Evolutionary conservation across 179 eudicot species (phyloP).

Genomic region (Beta corolliflora): DNA sequence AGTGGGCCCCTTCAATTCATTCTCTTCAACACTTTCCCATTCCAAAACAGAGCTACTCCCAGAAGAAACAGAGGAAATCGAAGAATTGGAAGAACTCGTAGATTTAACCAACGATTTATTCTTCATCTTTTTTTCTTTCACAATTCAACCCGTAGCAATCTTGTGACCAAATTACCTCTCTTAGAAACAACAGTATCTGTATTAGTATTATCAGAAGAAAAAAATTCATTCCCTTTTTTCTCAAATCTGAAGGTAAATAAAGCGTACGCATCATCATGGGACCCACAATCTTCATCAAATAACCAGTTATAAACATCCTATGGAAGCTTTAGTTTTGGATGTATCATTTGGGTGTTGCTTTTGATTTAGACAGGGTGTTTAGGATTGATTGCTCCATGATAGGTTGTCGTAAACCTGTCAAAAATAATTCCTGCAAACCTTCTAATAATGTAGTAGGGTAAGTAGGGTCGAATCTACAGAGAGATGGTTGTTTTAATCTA

Average conservation of each 20-base stretch:
- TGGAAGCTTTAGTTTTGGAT: slow-evolving; percentile 49
- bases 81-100: slow-evolving; percentile 48
- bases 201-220: background rate
- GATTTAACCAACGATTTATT: slow-evolving; percentile 25
- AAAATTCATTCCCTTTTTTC: slow-evolving; percentile 20
- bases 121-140: slow-evolving; percentile 31
- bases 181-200: background rate
- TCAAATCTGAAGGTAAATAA: slow-evolving; percentile 60
- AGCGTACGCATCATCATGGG: slow-evolving; percentile 49
- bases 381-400: slow-evolving; percentile 45
- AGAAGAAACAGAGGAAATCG: slow-evolving; percentile 66
- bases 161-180: slow-evolving; percentile 34
- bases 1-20: slow-evolving; percentile 64
- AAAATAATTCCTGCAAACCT: too few species aligned
- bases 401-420: too few species aligned
- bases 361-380: slow-evolving; percentile 60
- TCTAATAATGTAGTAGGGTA: too few species aligned
- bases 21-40: slow-evolving; percentile 83
- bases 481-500: too few species aligned
- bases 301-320: slow-evolving; percentile 85
- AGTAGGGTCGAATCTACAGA: too few species aligned
- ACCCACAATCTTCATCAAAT: slow-evolving; percentile 37
- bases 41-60: slow-evolving; percentile 66
- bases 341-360: slow-evolving; percentile 5
- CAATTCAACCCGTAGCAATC: slow-evolving; percentile 49